phyloP scores from a whole-genome alignment of 768 basidiomycete species.

The Lentinula edodes region DNA sequence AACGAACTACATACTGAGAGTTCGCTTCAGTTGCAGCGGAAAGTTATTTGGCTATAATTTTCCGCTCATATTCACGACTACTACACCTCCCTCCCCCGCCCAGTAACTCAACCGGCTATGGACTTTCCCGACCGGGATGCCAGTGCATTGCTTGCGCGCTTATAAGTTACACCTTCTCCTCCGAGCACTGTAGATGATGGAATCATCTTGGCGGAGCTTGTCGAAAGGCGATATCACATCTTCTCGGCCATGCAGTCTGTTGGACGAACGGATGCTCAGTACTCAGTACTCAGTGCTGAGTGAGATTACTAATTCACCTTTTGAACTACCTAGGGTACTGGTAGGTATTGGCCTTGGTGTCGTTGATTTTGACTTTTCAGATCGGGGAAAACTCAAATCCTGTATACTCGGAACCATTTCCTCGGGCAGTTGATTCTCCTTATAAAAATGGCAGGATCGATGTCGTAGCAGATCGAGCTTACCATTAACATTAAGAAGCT shows the following conservation, averaged over 20 bases:
- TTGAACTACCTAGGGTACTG: no score
- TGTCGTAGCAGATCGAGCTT: no score
- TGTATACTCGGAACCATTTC: background rate
- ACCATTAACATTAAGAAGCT: no score
- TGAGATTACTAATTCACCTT: no score
- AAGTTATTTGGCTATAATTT: no score
- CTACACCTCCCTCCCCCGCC: background rate
- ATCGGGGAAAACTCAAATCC: no score
- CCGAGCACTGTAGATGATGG: background rate
- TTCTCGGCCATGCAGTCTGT: background rate
- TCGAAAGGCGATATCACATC: background rate
- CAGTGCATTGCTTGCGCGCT: background rate
- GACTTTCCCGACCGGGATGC: background rate
- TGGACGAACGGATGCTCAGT: background rate
- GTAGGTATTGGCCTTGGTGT: no score
- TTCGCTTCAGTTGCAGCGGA: background rate
- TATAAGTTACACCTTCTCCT: background rate
- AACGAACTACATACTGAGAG: background rate
- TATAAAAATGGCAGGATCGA: background rate
- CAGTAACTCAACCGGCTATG: background rate
- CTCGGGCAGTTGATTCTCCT: background rate
- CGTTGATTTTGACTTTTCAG: no score
- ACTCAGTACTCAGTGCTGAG: no score
- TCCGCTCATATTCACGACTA: no score
- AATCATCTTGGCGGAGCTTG: no score